These are phyloP conservation scores for Trametes cubensis DNA, from an alignment of 768 basidiomycete species.

Conservation along the genomic window DNA sequence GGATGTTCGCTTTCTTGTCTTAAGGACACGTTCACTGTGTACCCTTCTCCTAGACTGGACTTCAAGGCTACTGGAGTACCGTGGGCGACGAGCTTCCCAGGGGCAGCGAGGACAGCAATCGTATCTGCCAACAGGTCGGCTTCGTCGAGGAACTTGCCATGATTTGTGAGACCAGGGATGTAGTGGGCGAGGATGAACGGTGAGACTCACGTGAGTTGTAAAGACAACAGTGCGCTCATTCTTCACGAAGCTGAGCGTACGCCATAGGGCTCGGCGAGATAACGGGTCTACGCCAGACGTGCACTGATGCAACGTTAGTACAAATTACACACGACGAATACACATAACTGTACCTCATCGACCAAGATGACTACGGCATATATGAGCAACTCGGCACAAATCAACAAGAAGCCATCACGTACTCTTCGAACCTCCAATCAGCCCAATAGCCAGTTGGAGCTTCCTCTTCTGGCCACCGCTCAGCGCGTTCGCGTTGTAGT, in stretches of 20 bases:
- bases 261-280: slow-evolving; percentile 78
- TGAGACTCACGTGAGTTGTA: slow-evolving; percentile 77
- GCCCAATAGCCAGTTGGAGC: slow-evolving; percentile 78
- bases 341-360: slow-evolving; percentile 30
- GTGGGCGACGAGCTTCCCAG: slow-evolving; percentile 73
- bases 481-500: slow-evolving; percentile 64
- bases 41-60: slow-evolving; percentile 69
- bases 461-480: slow-evolving; percentile 85
- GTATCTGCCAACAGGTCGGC: slow-evolving; percentile 78
- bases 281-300: slow-evolving; percentile 84
- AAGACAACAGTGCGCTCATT: slow-evolving; percentile 71
- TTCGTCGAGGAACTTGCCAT: slow-evolving; percentile 67
- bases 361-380: slow-evolving; percentile 25
- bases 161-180: slow-evolving; percentile 7
- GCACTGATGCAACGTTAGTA: slow-evolving; percentile 39
- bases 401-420: slow-evolving; percentile 27
- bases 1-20: slow-evolving; percentile 29
- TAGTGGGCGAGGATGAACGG: neutral
- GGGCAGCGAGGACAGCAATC: slow-evolving; percentile 74
- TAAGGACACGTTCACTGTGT: slow-evolving; percentile 58
- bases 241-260: slow-evolving; percentile 66
- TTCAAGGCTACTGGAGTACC: slow-evolving; percentile 79
- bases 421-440: slow-evolving; percentile 77
- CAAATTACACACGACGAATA: neutral
- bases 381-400: neutral